Base-by-base conservation (phyloP, 345 rosid species). In the Fremontodendron californicum region DNA sequence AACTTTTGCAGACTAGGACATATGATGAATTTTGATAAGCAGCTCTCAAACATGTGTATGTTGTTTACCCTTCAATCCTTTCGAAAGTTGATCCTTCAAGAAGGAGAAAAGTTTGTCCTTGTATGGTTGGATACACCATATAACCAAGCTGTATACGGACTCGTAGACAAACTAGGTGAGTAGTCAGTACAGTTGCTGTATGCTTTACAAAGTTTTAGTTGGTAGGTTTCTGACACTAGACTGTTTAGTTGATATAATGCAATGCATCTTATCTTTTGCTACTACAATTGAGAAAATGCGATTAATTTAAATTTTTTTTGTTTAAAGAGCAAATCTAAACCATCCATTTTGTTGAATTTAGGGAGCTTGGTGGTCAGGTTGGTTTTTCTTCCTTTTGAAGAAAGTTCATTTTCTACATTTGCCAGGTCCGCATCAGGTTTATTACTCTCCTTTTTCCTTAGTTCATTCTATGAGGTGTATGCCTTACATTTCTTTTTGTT, bases 371-470 rank as follows among this genome's bases (percentile, higher is more conserved):
- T 96, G 72, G 99, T 93, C 79, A 89, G 98, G 78, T 49, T 96
- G 90, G 92, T 96, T 80, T 90, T 93, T 88, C 92, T 93, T 82
- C 99, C 98, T 19, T 92, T 94, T 49, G 97, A 96, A 87, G 99
- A 96, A 86, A 96, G 98, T 85, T 87, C 99, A 63, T 91, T 88
- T 83, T 84, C 92, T 78, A 91, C 91, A 78, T 96, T 92, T 89
- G 97, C 99, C 89, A 92, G 97, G 97, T 92, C 90, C 73, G 94
- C 97, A 73, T 87, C 99, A 93, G 98, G 99, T 93, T 90, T 81
- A 87, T 80, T 82, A 88, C 94, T 90, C 57, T 85, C 84, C 86
- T 84, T 83, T 79, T 77, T 80, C 61, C 49, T 74, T 61, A 42
- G 37, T 46, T 75, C 31, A 43, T 12, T 43, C 10, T 43, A 2